These are phyloP conservation scores for Beauveria sp. DNA, from an alignment of 2,329 filamentous ascomycete species.

Conservation along the genomic window DNA sequence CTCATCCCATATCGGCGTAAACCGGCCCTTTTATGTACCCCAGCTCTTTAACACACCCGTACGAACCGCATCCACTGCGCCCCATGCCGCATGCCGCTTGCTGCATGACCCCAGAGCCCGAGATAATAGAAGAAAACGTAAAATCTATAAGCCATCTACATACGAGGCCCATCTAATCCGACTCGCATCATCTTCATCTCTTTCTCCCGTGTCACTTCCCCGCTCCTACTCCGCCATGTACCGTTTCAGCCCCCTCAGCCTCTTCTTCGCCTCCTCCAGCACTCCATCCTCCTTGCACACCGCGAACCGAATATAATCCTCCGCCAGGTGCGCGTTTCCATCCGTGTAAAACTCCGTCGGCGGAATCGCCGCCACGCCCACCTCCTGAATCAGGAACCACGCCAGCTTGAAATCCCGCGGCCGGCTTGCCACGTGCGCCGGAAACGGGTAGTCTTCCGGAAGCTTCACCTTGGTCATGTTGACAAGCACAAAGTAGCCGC, in stretches of 20 bases:
- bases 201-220: too few relatives aligned
- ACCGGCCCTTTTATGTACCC: not conserved
- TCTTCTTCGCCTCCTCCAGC: slow-evolving; percentile 68
- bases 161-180: too few relatives aligned
- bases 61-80: not conserved
- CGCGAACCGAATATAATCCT: slow-evolving; percentile 91
- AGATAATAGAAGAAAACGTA: not conserved
- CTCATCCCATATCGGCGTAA: not conserved
- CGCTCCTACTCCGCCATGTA: slow-evolving; percentile 42
- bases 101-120: not conserved
- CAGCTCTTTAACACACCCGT: not conserved
- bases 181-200: too few relatives aligned
- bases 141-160: not conserved
- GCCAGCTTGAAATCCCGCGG: slow-evolving; percentile 89
- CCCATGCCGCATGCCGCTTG: not conserved
- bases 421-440: slow-evolving; percentile 74
- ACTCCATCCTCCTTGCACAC: slow-evolving; percentile 93
- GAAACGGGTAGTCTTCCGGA: slow-evolving; percentile 79
- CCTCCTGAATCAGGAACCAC: slow-evolving; percentile 95
- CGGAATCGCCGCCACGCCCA: slow-evolving; percentile 91
- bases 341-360: slow-evolving; percentile 96
- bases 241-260: slow-evolving; percentile 64
- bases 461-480: slow-evolving; percentile 86
- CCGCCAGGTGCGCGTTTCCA: slow-evolving; percentile 71
- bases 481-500: slow-evolving; percentile 93